Base-by-base conservation (phyloP, 257 asterid species). In the Solanum tacnaense region DNA sequence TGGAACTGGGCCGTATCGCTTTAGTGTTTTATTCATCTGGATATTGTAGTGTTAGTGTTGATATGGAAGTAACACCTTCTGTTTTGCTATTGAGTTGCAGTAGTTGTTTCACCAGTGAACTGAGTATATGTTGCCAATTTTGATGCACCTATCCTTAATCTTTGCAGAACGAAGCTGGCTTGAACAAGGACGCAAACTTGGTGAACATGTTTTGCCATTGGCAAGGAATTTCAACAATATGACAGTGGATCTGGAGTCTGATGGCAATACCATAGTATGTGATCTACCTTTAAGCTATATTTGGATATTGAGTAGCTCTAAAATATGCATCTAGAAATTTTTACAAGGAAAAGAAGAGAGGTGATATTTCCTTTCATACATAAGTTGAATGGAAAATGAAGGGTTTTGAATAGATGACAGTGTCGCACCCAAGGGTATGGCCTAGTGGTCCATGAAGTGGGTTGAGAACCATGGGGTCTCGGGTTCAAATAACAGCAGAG, bases 181-280 rank as follows among this genome's bases (percentile, higher is more conserved):
- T 65, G 99, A 96, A 90, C 96, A 96, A 93, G 99, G 99, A 60
- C 93, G 92, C 89, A 95, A 92, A 87, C 92, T 97, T 87, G 99
- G 99, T 36, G 99, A 97, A 89, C 99, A 95, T 93, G 96, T 97
- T 73, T 93, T 97, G 86, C 99, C 99, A 13, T 90, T 97, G 94
- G 99, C 99, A 56, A 92, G 99, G 92, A 97, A 96, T 91, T 97
- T 96, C 93, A 97, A 96, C 87, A 96, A 92, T 38, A 76, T 85
- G 91, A 89, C 88, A 87, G 58, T 90, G 90, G 99, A 97, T 94
- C 89, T 97, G 52, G 99, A 97, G 89, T 92, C 98, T 29, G 96
- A 95, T 83, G 87, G 60, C 89, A 89, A 71, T 87, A 89, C 87
- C 90, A 90, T 81, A 29, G 99, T 96, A 96, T 88, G 98, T 87